Conservation (phyloP, 129 eudicot genomes). For the Scalesia atractyloides region DNA sequence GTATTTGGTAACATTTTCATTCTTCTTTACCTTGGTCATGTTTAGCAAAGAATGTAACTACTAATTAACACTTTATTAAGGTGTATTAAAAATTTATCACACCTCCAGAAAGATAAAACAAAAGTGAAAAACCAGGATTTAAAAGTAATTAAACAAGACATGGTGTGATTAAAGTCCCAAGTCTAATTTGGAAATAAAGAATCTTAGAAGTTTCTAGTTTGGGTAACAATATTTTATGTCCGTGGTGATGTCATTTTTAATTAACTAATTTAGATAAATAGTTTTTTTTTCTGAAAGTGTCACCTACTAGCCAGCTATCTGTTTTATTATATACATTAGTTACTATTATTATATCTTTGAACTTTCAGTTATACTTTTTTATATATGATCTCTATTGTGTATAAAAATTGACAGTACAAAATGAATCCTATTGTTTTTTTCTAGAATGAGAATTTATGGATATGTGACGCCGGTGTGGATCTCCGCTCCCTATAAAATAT, state of each 20-base stretch:
- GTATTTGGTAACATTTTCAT: neutral
- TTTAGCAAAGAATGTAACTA: neutral
- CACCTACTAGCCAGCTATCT: neutral
- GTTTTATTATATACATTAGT: neutral
- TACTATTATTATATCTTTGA: neutral
- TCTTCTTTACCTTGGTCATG: neutral
- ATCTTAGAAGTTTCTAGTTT: conserved; percentile 35
- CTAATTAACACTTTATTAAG: neutral
- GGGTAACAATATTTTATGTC: conserved; percentile 33
- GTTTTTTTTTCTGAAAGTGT: neutral
- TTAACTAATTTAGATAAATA: conserved; percentile 2
- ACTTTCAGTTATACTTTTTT: neutral
- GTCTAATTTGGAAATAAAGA: conserved; percentile 30
- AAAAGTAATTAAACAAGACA: neutral
- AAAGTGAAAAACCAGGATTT: neutral
- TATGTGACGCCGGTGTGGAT: too few species aligned
- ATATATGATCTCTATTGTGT: neutral
- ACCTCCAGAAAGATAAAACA: neutral
- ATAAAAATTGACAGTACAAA: neutral
- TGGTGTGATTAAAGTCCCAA: conserved; percentile 17
- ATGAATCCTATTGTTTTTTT: too few species aligned
- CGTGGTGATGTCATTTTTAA: neutral
- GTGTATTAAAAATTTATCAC: neutral
- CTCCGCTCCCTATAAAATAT: too few species aligned
- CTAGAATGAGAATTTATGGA: too few species aligned